A percentile compares a stretch with the other conserved stretches of the same genome.
Evolutionary conservation across 2,329 filamentous ascomycete species (phyloP).

Genomic region (Sporothrix humicola): DNA sequence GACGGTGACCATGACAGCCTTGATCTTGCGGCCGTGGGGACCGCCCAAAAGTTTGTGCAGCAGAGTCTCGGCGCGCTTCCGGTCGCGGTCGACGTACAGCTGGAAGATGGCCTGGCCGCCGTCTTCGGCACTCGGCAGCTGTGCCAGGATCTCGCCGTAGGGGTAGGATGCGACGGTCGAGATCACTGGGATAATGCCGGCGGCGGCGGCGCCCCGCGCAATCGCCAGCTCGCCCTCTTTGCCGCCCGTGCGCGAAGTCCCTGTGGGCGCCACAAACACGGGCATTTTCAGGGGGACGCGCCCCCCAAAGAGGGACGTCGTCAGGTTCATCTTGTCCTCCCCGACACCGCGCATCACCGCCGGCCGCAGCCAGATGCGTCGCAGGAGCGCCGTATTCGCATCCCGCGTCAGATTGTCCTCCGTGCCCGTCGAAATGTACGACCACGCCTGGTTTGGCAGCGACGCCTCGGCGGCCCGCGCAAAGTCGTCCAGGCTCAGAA

Average conservation of each 20-base stretch:
- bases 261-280: slow-evolving; percentile 58
- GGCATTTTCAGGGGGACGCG: slow-evolving; percentile 48
- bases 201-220: slow-evolving; percentile 53
- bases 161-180: slow-evolving; percentile 39
- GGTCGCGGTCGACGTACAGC: slow-evolving; percentile 38
- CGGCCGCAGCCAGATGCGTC: slow-evolving; percentile 59
- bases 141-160: slow-evolving; percentile 36
- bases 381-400: slow-evolving; percentile 55
- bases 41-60: slow-evolving; percentile 35
- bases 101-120: slow-evolving; percentile 43
- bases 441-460: slow-evolving; percentile 57
- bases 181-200: slow-evolving; percentile 55
- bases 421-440: slow-evolving; percentile 60
- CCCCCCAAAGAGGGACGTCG: slow-evolving; percentile 52
- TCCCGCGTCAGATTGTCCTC: slow-evolving; percentile 58
- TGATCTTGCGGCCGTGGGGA: slow-evolving; percentile 45
- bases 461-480: slow-evolving; percentile 53
- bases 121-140: slow-evolving; percentile 44
- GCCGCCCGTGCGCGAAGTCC: slow-evolving; percentile 57
- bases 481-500: slow-evolving; percentile 53
- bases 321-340: slow-evolving; percentile 45
- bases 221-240: slow-evolving; percentile 59
- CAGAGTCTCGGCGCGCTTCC: slow-evolving; percentile 25
- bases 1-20: slow-evolving; percentile 57
- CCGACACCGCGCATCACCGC: slow-evolving; percentile 56